These are phyloP conservation scores for Coffea canephora DNA, from an alignment of 257 asterid genomes.

Conservation along the genomic window DNA sequence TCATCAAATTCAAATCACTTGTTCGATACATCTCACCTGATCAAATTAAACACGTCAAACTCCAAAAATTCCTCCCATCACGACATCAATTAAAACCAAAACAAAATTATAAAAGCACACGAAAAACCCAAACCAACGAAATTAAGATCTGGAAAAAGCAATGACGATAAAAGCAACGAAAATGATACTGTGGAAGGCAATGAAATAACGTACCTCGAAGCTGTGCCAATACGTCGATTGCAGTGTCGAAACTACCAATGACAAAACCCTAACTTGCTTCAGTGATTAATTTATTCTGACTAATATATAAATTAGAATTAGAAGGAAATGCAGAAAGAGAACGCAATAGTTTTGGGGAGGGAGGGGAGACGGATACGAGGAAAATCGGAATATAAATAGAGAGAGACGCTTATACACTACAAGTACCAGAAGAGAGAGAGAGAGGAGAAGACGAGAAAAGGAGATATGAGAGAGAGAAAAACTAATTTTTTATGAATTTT, in stretches of 20 bases:
- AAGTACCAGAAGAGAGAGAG: background rate
- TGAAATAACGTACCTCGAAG: conserved; percentile 26
- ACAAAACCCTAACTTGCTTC: conserved; percentile 5
- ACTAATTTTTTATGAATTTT: background rate
- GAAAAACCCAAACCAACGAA: conserved; percentile 9
- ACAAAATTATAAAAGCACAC: background rate
- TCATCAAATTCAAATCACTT: conserved; percentile 33
- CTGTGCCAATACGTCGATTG: conserved; percentile 3
- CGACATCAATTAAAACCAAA: background rate
- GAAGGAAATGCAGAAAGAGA: conserved; percentile 21
- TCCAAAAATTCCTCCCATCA: conserved; percentile 16
- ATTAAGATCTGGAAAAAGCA: conserved; percentile 33
- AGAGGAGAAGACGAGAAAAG: background rate
- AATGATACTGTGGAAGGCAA: background rate
- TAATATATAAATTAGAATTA: conserved; percentile 15
- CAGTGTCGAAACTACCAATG: conserved; percentile 11
- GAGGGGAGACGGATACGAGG: conserved; percentile 21
- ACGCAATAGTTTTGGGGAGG: background rate
- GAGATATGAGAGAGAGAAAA: background rate
- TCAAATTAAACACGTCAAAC: conserved; percentile 33
- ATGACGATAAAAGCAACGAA: background rate
- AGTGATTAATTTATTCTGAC: background rate
- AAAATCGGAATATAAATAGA: conserved; percentile 19
- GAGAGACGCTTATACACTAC: background rate
- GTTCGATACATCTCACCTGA: conserved; percentile 58